phyloP scores from a whole-genome alignment of 164 flowering plant species.

The Cinnamomum micranthum region DNA sequence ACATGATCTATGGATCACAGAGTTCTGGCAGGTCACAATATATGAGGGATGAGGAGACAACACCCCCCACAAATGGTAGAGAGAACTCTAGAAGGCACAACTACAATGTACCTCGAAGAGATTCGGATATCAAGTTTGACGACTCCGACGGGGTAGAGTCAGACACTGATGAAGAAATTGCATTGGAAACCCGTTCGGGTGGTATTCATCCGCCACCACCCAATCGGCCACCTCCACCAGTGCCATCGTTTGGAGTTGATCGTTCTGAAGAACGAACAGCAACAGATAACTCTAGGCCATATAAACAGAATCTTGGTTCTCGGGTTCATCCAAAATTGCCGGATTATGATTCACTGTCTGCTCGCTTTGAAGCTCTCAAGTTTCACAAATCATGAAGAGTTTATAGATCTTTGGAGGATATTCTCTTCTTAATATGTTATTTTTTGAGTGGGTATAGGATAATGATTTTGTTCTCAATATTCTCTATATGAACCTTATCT shows the following conservation, averaged over 20 bases:
- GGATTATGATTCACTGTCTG: conserved; percentile 74
- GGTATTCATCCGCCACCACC: conserved; percentile 34
- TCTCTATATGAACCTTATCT: not conserved
- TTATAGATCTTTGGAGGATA: not conserved
- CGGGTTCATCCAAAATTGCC: conserved; percentile 87
- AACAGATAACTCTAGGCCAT: conserved; percentile 7
- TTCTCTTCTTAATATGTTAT: not conserved
- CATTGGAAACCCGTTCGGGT: conserved; percentile 37
- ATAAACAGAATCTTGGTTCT: conserved; percentile 24
- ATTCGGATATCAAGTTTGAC: conserved; percentile 62
- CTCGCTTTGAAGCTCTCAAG: conserved; percentile 92
- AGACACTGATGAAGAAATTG: conserved; percentile 73
- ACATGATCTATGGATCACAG: conserved; percentile 23
- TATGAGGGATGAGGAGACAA: conserved; percentile 22
- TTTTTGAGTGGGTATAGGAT: not conserved
- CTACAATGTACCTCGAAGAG: conserved; percentile 38
- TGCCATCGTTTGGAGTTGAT: conserved; percentile 23
- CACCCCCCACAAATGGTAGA: conserved; percentile 11
- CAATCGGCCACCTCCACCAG: conserved; percentile 43
- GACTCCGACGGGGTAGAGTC: conserved; percentile 44
- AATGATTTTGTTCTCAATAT: not conserved
- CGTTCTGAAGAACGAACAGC: conserved; percentile 8
- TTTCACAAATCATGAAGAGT: conserved; percentile 27
- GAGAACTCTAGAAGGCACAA: conserved; percentile 55
- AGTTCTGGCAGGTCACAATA: conserved; percentile 22